A percentile compares a stretch with the other conserved stretches of the same genome.
phyloP scores from a whole-genome alignment of 169 alveolate genomes.

The Hepatocystis sp. region DNA sequence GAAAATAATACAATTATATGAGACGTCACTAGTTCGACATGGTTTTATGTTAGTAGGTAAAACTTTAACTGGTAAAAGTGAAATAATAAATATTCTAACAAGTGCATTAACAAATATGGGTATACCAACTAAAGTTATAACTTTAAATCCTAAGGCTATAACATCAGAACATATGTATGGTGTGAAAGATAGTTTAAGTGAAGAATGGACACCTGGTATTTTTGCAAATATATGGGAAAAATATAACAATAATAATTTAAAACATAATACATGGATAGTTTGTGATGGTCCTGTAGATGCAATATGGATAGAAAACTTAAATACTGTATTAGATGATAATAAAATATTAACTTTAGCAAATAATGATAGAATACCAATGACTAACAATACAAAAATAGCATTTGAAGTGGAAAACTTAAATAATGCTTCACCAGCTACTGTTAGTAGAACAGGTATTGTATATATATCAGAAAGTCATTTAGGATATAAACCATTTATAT shows the following conservation, averaged over 20 bases:
- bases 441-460: constrained; percentile 98
- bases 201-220: constrained; percentile 95
- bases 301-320: constrained; percentile 99
- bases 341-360: constrained; percentile 96
- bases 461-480: constrained; percentile 96
- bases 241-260: constrained; percentile 80
- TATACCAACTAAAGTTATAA: constrained; percentile 88
- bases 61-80: constrained; percentile 97
- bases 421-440: constrained; percentile 99
- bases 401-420: constrained; percentile 96
- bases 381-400: constrained; percentile 87
- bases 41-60: constrained; percentile 99
- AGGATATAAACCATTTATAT: constrained; percentile 89
- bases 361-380: constrained; percentile 96
- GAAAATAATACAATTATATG: constrained; percentile 77
- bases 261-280: constrained; percentile 98
- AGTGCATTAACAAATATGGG: constrained; percentile 90
- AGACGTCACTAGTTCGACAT: constrained; percentile 97
- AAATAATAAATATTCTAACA: constrained; percentile 93
- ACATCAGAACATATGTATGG: constrained; percentile 95
- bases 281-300: constrained; percentile 99
- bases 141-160: constrained; percentile 97
- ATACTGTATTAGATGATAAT: constrained; percentile 99
- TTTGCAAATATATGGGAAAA: constrained; percentile 78
- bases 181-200: constrained; percentile 93